These are phyloP conservation scores for Penicillium occitanis DNA, from an alignment of 2,329 filamentous ascomycete genomes.

Conservation along the genomic window DNA sequence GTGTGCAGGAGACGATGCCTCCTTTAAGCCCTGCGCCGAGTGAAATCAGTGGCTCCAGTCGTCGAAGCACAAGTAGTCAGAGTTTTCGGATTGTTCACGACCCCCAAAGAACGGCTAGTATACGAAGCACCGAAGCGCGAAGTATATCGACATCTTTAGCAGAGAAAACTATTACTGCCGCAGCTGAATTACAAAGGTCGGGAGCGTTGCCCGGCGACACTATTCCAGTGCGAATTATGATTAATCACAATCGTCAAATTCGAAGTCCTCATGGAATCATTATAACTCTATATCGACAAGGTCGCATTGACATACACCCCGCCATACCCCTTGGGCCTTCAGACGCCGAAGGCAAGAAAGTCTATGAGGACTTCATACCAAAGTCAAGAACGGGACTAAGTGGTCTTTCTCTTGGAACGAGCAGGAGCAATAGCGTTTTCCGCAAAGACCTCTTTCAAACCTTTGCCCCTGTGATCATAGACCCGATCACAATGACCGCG, in stretches of 20 bases:
- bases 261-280: constrained; percentile 92
- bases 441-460: constrained; percentile 91
- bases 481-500: constrained; percentile 74
- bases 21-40: constrained; percentile 58
- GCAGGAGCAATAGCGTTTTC: constrained; percentile 86
- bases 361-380: constrained; percentile 82
- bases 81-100: constrained; percentile 55
- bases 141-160: constrained; percentile 56
- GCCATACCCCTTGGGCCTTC: constrained; percentile 60
- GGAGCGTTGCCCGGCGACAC: constrained; percentile 84
- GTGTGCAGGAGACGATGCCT: constrained; percentile 37
- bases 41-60: constrained; percentile 70
- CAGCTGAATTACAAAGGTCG: constrained; percentile 75
- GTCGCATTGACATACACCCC: constrained; percentile 79
- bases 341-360: constrained; percentile 65
- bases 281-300: constrained; percentile 86
- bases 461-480: constrained; percentile 82
- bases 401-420: constrained; percentile 81
- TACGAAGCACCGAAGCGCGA: constrained; percentile 50
- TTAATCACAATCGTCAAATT: constrained; percentile 85
- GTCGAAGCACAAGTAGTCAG: constrained; percentile 63
- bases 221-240: constrained; percentile 73
- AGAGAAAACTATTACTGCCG: constrained; percentile 80
- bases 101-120: constrained; percentile 39
- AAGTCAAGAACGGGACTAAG: constrained; percentile 83